Evolutionary conservation across 1,139 yeast species (phyloP).

Genomic region (Hansenula sp.): DNA sequence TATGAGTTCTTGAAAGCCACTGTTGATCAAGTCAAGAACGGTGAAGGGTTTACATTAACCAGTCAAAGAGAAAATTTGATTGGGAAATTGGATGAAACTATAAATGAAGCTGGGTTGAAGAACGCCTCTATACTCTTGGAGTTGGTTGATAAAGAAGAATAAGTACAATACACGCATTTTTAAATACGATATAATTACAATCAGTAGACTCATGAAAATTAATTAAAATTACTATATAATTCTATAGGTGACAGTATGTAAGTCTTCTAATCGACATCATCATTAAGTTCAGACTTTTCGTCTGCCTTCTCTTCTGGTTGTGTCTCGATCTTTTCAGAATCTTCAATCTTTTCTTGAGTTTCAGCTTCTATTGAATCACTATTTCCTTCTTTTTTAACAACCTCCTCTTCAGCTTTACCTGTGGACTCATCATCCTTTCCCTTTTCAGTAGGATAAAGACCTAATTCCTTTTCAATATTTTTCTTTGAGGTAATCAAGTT

Average conservation of each 20-base stretch:
- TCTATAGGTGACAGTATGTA: too few species aligned
- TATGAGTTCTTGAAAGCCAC: constrained; percentile 54
- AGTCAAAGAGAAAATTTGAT: constrained; percentile 61
- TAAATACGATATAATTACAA: background rate
- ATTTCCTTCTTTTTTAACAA: background rate
- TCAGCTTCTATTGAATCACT: background rate
- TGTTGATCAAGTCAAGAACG: constrained; percentile 42
- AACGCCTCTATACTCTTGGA: constrained; percentile 82
- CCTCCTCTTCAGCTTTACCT: too few species aligned
- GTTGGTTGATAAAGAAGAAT: constrained; percentile 11
- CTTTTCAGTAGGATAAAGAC: background rate
- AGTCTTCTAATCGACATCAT: background rate
- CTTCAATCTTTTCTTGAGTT: too few species aligned
- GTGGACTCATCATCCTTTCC: background rate
- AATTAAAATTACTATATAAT: too few species aligned
- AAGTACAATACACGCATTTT: background rate
- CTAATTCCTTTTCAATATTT: constrained; percentile 19
- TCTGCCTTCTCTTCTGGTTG: background rate
- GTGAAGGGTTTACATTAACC: constrained; percentile 53
- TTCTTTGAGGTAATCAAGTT: constrained; percentile 30
- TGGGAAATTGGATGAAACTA: constrained; percentile 50
- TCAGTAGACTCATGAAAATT: too few species aligned
- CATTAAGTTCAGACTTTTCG: background rate
- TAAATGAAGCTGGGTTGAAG: constrained; percentile 73
- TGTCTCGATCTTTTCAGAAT: too few species aligned